Conservation (phyloP, 345 rosid genomes). For the Ailanthus altissimus region DNA sequence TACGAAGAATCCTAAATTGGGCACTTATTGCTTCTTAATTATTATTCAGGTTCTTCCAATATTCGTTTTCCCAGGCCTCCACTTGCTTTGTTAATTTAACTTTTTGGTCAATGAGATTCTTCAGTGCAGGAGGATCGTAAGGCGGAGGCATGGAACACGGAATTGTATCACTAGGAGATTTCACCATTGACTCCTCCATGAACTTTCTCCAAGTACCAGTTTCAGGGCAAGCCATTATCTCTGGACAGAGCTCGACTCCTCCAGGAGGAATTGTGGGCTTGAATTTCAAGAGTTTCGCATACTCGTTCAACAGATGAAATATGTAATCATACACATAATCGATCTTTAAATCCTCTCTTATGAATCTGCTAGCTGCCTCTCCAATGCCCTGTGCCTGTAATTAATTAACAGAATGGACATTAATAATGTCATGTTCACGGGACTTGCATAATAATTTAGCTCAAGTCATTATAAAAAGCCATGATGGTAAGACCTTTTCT, state of each 20-base stretch:
- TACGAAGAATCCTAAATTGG: not conserved
- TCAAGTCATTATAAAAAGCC: not conserved
- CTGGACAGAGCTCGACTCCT: conserved; percentile 53
- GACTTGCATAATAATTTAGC: too few species aligned
- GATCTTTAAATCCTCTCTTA: conserved; percentile 58
- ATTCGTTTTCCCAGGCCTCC: conserved; percentile 53
- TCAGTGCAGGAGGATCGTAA: conserved; percentile 35
- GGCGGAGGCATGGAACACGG: conserved; percentile 63
- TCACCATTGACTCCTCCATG: conserved; percentile 61
- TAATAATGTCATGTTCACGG: too few species aligned
- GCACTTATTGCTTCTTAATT: not conserved
- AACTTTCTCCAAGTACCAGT: conserved; percentile 45
- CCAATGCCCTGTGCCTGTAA: conserved; percentile 69
- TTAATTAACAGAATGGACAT: not conserved
- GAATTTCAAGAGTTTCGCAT: conserved; percentile 63
- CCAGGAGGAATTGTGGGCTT: conserved; percentile 54
- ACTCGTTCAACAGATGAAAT: conserved; percentile 66
- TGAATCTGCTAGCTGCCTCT: conserved; percentile 50
- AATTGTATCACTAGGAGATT: conserved; percentile 42
- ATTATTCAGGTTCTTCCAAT: conserved; percentile 26
- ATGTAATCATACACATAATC: conserved; percentile 68
- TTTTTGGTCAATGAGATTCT: conserved; percentile 40
- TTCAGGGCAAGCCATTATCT: conserved; percentile 44
- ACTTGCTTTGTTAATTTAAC: conserved; percentile 43
- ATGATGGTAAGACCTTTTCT: conserved; percentile 21